A percentile compares a stretch with the other conserved stretches of the same genome.
These are phyloP conservation scores for Trichoderma sp. DNA, from an alignment of 2,329 filamentous ascomycete genomes.

Conservation along the genomic window DNA sequence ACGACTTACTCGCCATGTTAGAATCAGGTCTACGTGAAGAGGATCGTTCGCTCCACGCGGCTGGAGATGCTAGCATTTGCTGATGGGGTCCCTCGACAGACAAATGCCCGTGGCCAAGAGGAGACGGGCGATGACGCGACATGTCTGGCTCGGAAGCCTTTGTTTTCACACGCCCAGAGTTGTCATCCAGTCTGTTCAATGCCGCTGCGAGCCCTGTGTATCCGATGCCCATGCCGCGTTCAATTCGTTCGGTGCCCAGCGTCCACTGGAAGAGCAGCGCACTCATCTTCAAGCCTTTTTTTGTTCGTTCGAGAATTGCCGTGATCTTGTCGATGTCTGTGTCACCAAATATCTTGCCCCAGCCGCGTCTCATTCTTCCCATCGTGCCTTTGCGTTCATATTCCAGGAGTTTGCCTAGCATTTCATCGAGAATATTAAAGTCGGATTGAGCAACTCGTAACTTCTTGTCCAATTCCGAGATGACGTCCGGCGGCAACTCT, in stretches of 20 bases:
- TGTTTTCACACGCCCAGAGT: background rate
- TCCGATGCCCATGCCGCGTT: slow-evolving; percentile 64
- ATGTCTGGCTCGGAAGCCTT: slow-evolving; percentile 18
- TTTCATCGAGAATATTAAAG: slow-evolving; percentile 64
- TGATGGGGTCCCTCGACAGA: background rate
- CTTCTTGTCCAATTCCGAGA: slow-evolving; percentile 64
- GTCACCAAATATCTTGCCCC: slow-evolving; percentile 64
- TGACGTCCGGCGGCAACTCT: slow-evolving; percentile 60
- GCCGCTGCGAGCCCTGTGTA: slow-evolving; percentile 68
- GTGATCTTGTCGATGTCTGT: slow-evolving; percentile 63
- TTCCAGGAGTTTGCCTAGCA: slow-evolving; percentile 62
- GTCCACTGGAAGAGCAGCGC: slow-evolving; percentile 67
- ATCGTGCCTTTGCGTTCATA: slow-evolving; percentile 63
- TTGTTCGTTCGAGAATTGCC: slow-evolving; percentile 56
- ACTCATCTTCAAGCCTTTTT: slow-evolving; percentile 64
- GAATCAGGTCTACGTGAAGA: slow-evolving; percentile 17
- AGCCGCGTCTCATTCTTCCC: slow-evolving; percentile 61
- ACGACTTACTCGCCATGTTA: slow-evolving; percentile 5
- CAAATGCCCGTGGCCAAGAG: background rate
- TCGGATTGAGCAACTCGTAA: slow-evolving; percentile 62
- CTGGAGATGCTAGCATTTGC: background rate
- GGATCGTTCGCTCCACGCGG: slow-evolving; percentile 16
- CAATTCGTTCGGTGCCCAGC: slow-evolving; percentile 58
- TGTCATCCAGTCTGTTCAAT: slow-evolving; percentile 48
- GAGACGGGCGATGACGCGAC: slow-evolving; percentile 6